Percentiles rank a stretch among this genome's conserved stretches.
These are phyloP conservation scores for Dactylellina haptotyla DNA, from an alignment of 2,329 filamentous ascomycete genomes.

Conservation along the genomic window DNA sequence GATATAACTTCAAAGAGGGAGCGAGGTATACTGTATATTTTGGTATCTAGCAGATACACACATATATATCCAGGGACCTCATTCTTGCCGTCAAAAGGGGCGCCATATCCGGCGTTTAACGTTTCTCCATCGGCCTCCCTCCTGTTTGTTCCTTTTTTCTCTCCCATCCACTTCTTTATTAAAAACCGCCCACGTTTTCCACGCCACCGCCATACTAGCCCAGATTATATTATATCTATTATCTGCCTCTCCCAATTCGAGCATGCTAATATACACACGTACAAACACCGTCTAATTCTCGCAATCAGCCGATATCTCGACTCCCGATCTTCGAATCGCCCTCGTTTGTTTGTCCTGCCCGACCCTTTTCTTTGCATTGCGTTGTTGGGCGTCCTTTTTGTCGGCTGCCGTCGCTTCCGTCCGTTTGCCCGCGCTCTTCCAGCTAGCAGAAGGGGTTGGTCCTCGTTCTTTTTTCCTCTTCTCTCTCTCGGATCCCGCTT, in stretches of 20 bases:
- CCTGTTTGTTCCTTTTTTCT: conserved; percentile 3
- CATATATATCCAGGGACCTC: neutral
- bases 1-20: neutral
- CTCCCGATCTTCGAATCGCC: conserved; percentile 32
- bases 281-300: neutral
- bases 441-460: neutral
- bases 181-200: conserved; percentile 37
- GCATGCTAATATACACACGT: conserved; percentile 7
- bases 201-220: neutral
- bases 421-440: neutral
- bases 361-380: conserved; percentile 28
- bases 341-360: conserved; percentile 48
- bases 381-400: conserved; percentile 6
- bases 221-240: neutral
- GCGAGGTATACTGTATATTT: neutral
- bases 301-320: neutral
- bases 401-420: conserved; percentile 18
- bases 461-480: conserved; percentile 1
- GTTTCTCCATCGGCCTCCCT: conserved; percentile 17
- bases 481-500: neutral
- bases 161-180: conserved; percentile 22
- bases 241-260: no score
- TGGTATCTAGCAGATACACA: neutral
- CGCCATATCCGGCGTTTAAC: conserved; percentile 35
- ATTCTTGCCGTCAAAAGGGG: conserved; percentile 25